Evolutionary conservation across 169 alveolate genomes (phyloP).

Genomic region (Cryptosporidium viatorum): DNA sequence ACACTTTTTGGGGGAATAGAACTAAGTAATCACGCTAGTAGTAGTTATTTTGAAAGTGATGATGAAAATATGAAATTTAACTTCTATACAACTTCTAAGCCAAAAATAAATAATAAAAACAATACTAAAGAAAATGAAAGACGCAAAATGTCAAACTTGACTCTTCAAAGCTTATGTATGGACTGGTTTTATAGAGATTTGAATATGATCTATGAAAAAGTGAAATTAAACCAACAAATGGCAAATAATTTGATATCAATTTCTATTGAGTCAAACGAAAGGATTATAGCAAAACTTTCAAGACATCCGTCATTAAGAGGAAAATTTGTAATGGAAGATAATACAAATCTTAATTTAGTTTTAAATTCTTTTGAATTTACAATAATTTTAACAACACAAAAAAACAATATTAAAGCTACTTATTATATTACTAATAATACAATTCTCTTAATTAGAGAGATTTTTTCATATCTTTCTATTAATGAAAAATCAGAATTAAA

Average conservation of each 20-base stretch:
- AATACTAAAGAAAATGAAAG: neutral
- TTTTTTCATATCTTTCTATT: neutral
- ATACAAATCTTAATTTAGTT: neutral
- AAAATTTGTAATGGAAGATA: conserved; percentile 35
- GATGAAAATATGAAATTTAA: neutral
- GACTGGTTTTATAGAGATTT: conserved; percentile 39
- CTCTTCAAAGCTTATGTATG: neutral
- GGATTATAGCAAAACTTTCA: conserved; percentile 10
- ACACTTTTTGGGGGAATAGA: neutral
- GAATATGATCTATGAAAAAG: conserved; percentile 13
- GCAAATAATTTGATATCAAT: conserved; percentile 18
- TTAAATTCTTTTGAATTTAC: conserved; percentile 46
- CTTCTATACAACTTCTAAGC: neutral
- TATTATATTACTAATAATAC: conserved; percentile 27
- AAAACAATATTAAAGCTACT: neutral
- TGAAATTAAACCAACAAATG: conserved; percentile 18
- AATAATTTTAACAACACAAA: conserved; percentile 9
- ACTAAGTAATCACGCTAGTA: neutral
- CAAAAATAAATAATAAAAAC: neutral
- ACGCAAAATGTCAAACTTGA: neutral
- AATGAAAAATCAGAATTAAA: neutral
- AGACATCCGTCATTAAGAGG: neutral
- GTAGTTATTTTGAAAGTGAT: neutral
- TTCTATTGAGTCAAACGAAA: conserved; percentile 13
- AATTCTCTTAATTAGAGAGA: neutral